A percentile compares a stretch with the other conserved stretches of the same genome.
Evolutionary conservation across 805 yeast genomes (phyloP).

Genomic region (Spathaspora sp.): DNA sequence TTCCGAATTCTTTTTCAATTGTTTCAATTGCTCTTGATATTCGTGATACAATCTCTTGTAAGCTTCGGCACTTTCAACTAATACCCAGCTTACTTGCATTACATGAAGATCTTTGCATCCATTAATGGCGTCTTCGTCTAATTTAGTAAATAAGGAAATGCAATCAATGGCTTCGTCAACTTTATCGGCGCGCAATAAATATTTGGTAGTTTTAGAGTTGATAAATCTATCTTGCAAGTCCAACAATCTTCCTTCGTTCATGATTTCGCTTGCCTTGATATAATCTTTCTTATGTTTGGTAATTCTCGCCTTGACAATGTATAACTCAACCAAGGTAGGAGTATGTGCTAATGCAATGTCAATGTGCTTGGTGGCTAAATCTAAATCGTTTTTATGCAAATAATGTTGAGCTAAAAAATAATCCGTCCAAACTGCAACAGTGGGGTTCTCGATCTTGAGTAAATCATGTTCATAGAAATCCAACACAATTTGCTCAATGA

Average conservation of each 20-base stretch:
- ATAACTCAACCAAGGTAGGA: constrained; percentile 82
- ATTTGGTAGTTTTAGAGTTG: constrained; percentile 84
- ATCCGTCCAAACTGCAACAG: constrained; percentile 61
- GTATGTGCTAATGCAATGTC: constrained; percentile 66
- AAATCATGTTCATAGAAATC: constrained; percentile 39
- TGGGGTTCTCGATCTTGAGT: constrained; percentile 33
- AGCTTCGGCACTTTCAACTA: constrained; percentile 81
- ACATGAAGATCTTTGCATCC: constrained; percentile 83
- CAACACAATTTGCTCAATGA: constrained; percentile 52
- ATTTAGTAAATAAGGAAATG: constrained; percentile 76
- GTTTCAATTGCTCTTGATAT: constrained; percentile 15
- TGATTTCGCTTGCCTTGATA: constrained; percentile 56
- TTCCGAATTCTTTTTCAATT: constrained; percentile 1
- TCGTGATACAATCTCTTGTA: constrained; percentile 55
- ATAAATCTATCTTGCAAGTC: constrained; percentile 91
- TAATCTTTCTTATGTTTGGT: constrained; percentile 67
- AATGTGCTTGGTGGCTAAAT: constrained; percentile 52
- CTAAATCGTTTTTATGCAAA: constrained; percentile 51
- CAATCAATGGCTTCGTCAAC: constrained; percentile 70
- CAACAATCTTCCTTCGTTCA: constrained; percentile 67
- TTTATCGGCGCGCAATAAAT: constrained; percentile 70
- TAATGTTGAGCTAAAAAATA: constrained; percentile 80
- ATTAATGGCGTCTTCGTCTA: constrained; percentile 71
- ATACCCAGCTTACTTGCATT: constrained; percentile 91
- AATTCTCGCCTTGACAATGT: constrained; percentile 76